Evolutionary conservation across 805 yeast genomes (phyloP), one percentile per base, ranked within the genome.

Genomic region (Ogataea corticis): DNA sequence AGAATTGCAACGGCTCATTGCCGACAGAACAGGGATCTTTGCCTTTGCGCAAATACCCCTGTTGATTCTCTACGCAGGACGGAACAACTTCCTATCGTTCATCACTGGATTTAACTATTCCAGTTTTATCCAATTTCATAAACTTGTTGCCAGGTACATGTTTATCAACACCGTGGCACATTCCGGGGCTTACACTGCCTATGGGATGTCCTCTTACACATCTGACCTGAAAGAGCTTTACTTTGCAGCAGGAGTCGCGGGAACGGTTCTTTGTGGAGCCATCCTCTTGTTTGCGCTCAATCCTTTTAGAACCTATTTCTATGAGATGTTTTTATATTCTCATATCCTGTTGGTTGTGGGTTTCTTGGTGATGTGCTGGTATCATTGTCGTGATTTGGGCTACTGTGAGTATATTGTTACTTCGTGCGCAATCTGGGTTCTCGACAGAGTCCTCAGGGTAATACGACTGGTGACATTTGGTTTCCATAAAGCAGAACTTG

Each of bases 281-380:
- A 60, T 84, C 19, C 47, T 75, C 37, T 57, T 77, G 49, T 82
- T 76, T 45, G 76, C 85, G 2, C 55, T 74, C 41, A 75, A 74
- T 42, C 58, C 70, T 14, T 60, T 85, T 49, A 74, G 94, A 62
- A 70, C 69, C 30, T 55, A 60, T 38, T 62, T 63, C 40, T 87
- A 87, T 63, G 95, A 87, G 57, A 45, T 71, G 7, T 83, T 87
- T 64, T 59, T 83, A 28, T 55, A 73, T 13, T 41, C 72, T 12
- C 95, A 87, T 57, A 77, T 84, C 40, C 46, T 74, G 1, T 57
- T 84, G 36, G 89, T 81, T 3, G 63, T 72, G 5, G 47, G 72
- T 5, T 81, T 82, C 59, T 67, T 82, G 39, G 70, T 70, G 12
- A 76, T 78, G 41, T 72, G 77, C 44, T 85, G 80, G 77, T 67